Base-by-base conservation (phyloP, 2,329 filamentous ascomycete genomes). In the Curvularia sp. region DNA sequence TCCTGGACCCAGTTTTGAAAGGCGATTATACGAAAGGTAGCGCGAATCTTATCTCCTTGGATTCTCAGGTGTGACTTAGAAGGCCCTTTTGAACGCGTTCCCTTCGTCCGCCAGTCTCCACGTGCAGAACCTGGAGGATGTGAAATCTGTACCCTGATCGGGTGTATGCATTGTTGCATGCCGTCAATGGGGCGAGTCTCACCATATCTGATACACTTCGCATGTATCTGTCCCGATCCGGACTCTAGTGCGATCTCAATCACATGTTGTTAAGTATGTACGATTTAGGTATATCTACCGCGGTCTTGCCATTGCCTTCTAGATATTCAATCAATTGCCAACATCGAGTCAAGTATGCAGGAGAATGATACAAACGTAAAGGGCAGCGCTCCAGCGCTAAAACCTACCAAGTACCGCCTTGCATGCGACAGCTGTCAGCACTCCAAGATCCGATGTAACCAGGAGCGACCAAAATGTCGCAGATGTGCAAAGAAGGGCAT, bases 401-500 rank as follows among this genome's bases (percentile, higher is more conserved):
- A 56, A 51, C 47, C 47, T 30, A 51, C 47, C 5, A 56, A 56
- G 19, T 56, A 56, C 48, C 53, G 53, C 15, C 53, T 56, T 36
- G 53, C 53, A 38, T 56, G 53, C 45, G 53, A 56, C 48, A 56
- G 53, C 39, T 56, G 53, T 30, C 53, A 56, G 23, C 53, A 56
- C 30, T 56, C 53, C 39, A 56, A 56, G 39, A 56, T 56, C 13
- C 53, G 53, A 52, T 56, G 53, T 38, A 30, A 56, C 25, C 53
- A 56, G 32, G 48, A 56, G 30, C 47, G 47, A 5, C 53, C 53
- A 9, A 56, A 56, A 56, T 56, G 47, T 46, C 53, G 53, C 53
- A 56, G 53, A 52, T 56, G 53, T 30, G 53, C 53, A n/a, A 56
- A 56, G 48, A 56, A 56, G 23, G 53, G 53, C 18, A 56, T 46